Conservation (phyloP, 192 early-diverging fungal species). For the Backusella luteola region DNA sequence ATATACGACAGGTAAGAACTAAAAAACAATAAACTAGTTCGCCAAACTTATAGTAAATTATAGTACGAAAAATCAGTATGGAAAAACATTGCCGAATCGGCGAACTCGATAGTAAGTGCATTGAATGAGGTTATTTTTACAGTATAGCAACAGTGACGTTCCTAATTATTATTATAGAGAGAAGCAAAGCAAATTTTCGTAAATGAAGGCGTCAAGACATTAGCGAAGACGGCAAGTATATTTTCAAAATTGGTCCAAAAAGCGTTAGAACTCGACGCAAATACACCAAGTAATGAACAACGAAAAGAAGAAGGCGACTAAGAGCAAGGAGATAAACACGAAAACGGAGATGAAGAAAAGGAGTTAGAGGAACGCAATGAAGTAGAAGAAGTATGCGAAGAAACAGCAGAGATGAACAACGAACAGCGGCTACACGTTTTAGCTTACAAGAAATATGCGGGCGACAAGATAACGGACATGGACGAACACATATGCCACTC, state of each 20-base stretch:
- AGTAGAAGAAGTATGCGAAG: background rate
- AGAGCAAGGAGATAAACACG: background rate
- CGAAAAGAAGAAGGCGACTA: background rate
- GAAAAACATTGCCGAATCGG: background rate
- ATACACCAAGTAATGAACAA: background rate
- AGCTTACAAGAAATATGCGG: background rate
- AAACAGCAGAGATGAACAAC: background rate
- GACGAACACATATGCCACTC: background rate
- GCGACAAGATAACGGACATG: background rate
- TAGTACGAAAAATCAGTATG: background rate
- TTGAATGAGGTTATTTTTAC: background rate
- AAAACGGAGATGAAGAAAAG: background rate
- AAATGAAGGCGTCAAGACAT: background rate
- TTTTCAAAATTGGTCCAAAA: background rate
- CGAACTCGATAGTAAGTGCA: background rate
- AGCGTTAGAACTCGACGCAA: slow-evolving; percentile 1
- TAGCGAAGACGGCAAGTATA: background rate
- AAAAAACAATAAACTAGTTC: no score
- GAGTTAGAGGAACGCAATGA: background rate
- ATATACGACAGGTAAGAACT: no score
- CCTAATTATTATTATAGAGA: background rate
- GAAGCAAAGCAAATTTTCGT: background rate
- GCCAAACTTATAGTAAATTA: background rate
- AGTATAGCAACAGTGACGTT: background rate
- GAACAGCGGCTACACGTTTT: background rate